phyloP scores from a whole-genome alignment of 2,329 filamentous ascomycete genomes.

The Onygenales sp. region DNA sequence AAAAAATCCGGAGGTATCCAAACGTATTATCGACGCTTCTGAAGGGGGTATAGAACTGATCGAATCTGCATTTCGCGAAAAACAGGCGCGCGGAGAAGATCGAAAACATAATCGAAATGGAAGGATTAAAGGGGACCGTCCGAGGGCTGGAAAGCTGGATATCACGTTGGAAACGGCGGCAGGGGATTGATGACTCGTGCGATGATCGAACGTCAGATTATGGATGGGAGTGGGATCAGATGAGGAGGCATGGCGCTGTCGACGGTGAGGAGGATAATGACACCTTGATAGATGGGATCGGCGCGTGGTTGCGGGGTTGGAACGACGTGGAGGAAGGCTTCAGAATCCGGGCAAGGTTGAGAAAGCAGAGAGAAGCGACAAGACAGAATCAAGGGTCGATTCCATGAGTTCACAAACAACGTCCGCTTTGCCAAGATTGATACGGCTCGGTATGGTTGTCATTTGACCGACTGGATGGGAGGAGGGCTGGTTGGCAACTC shows the following conservation, averaged over 20 bases:
- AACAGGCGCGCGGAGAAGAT: constrained; percentile 15
- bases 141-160: constrained; percentile 27
- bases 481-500: too few relatives aligned
- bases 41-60: neutral
- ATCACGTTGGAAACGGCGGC: constrained; percentile 17
- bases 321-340: constrained; percentile 33
- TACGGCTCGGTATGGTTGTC: too few relatives aligned
- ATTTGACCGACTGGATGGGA: too few relatives aligned
- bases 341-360: constrained; percentile 43
- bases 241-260: neutral
- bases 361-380: constrained; percentile 30
- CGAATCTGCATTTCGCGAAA: neutral
- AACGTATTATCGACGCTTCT: neutral
- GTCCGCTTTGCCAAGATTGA: neutral
- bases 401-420: neutral
- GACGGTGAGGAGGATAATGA: constrained; percentile 17
- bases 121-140: constrained; percentile 27
- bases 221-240: neutral
- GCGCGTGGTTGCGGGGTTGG: constrained; percentile 35
- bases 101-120: constrained; percentile 25
- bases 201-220: too few relatives aligned
- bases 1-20: neutral
- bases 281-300: constrained; percentile 28
- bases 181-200: neutral
- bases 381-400: neutral